Evolutionary conservation across 2,329 filamentous ascomycete species (phyloP), one percentile per base, ranked within the genome.

Genomic region (Aspergillus phoenicis): DNA sequence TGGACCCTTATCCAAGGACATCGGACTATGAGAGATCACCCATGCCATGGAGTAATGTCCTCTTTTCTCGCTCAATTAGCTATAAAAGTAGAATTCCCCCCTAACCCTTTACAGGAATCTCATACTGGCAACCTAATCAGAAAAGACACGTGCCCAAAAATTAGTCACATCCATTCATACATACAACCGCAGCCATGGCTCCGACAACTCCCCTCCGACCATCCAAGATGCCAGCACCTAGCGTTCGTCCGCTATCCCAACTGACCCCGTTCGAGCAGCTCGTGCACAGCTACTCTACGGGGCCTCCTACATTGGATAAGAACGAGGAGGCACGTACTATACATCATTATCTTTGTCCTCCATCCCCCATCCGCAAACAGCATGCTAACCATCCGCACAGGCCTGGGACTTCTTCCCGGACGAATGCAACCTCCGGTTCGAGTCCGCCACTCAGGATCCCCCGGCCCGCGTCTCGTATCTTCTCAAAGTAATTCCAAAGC

Each of bases 401-500:
- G 63, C 65, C 55, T 78, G 73, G 70, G 69, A 70, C 48, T 54
- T 74, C 61, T 64, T 73, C 57, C 63, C 66, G 28, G 58, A 67
- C 58, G 61, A 62, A 45, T 68, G 72, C 54, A 68, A 74, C 54
- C 67, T 78, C 26, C 73, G 70, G 58, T 75, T 78, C 61, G 75
- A 78, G 62, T 75, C 75, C 58, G 76, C 76, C 45, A 72, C 68
- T 24, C 65, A 60, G 15, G 72, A 72, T 5, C 75, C 76, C 15
- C 72, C 73, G 15, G 65, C 73, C 22, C 70, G 68, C 38, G 74
- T 72, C 56, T 71, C 71, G 5, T 79, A 71, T 57, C 69, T 71
- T 5, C 63, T 77, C 38, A 75, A 65, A 68, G 96, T 98, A 75
- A 96, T 93, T 36, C 87, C 90, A 17, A 91, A 97, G 71, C 81